A percentile compares a stretch with the other conserved stretches of the same genome.
Conservation (phyloP, 176 grass and related monocot genomes). For the Oryza longistaminata region DNA sequence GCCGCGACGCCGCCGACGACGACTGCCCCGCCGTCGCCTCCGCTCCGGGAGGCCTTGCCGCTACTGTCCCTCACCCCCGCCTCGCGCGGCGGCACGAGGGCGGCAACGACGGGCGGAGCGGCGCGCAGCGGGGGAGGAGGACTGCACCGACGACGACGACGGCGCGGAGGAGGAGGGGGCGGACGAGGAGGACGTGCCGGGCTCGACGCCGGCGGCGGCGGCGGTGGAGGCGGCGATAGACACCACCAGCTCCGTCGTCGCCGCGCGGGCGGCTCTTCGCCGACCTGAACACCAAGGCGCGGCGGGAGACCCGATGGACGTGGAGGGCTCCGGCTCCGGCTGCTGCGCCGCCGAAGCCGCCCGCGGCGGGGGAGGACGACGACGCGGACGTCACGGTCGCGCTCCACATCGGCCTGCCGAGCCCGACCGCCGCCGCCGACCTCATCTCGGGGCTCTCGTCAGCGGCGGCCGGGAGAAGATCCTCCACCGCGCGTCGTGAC, state of each 20-base stretch:
- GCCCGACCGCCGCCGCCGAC: conserved; percentile 47
- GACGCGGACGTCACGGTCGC: conserved; percentile 58
- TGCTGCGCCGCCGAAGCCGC: background rate
- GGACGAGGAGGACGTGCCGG: conserved; percentile 1
- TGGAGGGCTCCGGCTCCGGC: conserved; percentile 23
- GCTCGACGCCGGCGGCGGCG: background rate
- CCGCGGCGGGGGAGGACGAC: background rate
- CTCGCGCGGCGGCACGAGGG: background rate
- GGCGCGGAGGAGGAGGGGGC: background rate
- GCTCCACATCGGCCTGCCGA: conserved; percentile 76
- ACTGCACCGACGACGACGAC: background rate
- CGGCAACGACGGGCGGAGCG: background rate
- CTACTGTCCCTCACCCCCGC: conserved; percentile 70
- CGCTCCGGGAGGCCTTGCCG: conserved; percentile 85
- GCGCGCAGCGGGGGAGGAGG: background rate
- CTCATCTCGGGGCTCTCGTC: conserved; percentile 48
- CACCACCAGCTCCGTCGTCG: background rate
- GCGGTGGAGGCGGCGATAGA: background rate
- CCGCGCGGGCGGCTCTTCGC: conserved; percentile 29
- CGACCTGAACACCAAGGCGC: conserved; percentile 45
- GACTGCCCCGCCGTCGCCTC: conserved; percentile 52
- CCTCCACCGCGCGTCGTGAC: background rate
- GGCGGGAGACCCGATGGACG: conserved; percentile 47
- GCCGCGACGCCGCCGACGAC: background rate
- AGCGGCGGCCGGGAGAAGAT: background rate